phyloP scores from a whole-genome alignment of 768 basidiomycete genomes.

The Leucocoprinus sp. region DNA sequence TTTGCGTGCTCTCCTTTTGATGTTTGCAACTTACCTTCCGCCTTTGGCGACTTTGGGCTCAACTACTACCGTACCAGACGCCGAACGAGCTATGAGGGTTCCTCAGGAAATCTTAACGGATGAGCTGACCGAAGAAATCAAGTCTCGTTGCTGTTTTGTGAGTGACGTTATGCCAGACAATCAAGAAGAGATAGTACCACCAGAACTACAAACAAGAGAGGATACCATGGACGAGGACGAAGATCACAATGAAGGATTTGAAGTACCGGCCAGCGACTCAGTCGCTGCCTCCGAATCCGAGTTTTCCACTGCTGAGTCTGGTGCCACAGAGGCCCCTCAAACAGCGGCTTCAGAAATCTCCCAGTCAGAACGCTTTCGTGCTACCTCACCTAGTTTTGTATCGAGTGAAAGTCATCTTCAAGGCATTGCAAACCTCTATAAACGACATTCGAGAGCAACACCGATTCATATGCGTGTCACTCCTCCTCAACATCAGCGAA shows the following conservation, averaged over 20 bases:
- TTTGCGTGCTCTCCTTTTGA: conserved; percentile 70
- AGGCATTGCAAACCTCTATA: conserved; percentile 62
- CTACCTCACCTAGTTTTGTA: conserved; percentile 20
- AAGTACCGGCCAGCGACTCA: conserved; percentile 26
- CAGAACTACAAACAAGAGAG: conserved; percentile 17
- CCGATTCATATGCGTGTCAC: conserved; percentile 61
- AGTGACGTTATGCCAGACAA: conserved; percentile 46
- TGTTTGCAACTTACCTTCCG: conserved; percentile 81
- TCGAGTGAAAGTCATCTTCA: conserved; percentile 49
- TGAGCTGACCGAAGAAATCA: conserved; percentile 79
- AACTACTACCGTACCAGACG: conserved; percentile 51
- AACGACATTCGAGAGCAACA: conserved; percentile 68
- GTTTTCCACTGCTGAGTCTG: conserved; percentile 29
- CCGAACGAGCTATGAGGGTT: conserved; percentile 57
- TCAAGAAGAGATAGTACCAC: background rate
- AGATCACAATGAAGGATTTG: conserved; percentile 29
- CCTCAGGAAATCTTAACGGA: conserved; percentile 78
- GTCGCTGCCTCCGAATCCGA: conserved; percentile 1
- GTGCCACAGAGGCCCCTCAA: conserved; percentile 26
- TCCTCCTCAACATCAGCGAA: conserved; percentile 53
- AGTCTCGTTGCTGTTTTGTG: conserved; percentile 87
- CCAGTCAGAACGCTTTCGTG: conserved; percentile 37
- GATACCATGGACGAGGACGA: conserved; percentile 22
- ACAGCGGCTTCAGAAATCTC: conserved; percentile 61
- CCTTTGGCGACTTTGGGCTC: conserved; percentile 67